A percentile compares a stretch with the other conserved stretches of the same genome.
Conservation (phyloP, 2,329 filamentous ascomycete species). For the Didymella keratinophila region DNA sequence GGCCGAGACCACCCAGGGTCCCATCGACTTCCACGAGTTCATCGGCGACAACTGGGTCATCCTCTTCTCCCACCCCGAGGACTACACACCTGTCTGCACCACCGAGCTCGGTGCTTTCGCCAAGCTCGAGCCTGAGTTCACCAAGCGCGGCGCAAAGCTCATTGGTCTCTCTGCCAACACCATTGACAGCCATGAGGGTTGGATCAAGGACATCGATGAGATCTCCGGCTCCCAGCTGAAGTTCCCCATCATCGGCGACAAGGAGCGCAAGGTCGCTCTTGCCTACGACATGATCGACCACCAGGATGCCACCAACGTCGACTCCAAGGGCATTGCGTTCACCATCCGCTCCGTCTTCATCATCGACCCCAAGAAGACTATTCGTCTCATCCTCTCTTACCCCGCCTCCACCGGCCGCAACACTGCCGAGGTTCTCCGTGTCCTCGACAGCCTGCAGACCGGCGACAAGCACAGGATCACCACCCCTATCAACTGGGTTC, state of each 20-base stretch:
- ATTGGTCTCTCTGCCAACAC: slow-evolving; percentile 65
- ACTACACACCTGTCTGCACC: slow-evolving; percentile 68
- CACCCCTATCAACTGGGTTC: slow-evolving; percentile 69
- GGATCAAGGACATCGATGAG: slow-evolving; percentile 63
- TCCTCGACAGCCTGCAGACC: slow-evolving; percentile 62
- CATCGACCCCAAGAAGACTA: slow-evolving; percentile 71
- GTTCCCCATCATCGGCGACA: slow-evolving; percentile 64
- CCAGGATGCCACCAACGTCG: slow-evolving; percentile 66
- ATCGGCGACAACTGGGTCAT: slow-evolving; percentile 75
- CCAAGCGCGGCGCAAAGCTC: slow-evolving; percentile 68
- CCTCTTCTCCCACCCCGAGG: slow-evolving; percentile 74
- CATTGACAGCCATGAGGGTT: slow-evolving; percentile 59
- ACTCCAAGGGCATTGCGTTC: slow-evolving; percentile 65
- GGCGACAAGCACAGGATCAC: slow-evolving; percentile 68
- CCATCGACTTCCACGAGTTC: slow-evolving; percentile 76
- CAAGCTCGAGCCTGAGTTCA: slow-evolving; percentile 70
- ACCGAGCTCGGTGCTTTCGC: slow-evolving; percentile 70
- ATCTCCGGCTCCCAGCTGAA: slow-evolving; percentile 57
- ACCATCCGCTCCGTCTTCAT: slow-evolving; percentile 72
- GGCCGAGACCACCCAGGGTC: slow-evolving; percentile 70
- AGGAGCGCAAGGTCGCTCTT: slow-evolving; percentile 61
- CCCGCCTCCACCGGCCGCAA: slow-evolving; percentile 67
- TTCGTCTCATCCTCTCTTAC: slow-evolving; percentile 69
- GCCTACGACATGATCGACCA: slow-evolving; percentile 62
- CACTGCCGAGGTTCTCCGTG: slow-evolving; percentile 61